A percentile compares a stretch with the other conserved stretches of the same genome.
phyloP scores from a whole-genome alignment of 1,284 basidiomycete species.

The Pseudozyma tsukubaensis region DNA sequence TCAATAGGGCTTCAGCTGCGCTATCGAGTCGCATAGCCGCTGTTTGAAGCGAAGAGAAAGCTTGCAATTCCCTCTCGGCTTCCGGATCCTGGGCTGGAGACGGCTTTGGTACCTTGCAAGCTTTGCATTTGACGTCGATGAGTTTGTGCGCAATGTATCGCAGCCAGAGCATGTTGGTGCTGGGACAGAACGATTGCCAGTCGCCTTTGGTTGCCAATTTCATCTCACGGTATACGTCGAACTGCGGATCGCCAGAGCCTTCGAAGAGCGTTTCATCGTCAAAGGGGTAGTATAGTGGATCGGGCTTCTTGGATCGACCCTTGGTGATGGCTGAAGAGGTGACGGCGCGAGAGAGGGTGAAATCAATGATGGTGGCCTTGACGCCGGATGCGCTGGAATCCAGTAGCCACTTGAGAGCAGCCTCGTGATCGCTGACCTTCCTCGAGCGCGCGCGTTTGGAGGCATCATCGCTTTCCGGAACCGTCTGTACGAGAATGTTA shows the following conservation, averaged over 20 bases:
- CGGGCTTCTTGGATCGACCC: conserved; percentile 11
- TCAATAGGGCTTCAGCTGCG: conserved; percentile 12
- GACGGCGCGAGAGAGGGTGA: conserved; percentile 81
- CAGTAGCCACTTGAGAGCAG: conserved; percentile 13
- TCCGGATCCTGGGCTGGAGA: background rate
- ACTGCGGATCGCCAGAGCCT: conserved; percentile 88
- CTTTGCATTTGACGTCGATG: conserved; percentile 68
- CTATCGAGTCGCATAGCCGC: conserved; percentile 14
- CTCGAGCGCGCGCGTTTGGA: background rate
- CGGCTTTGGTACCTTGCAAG: conserved; percentile 10
- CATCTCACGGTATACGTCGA: conserved; percentile 94
- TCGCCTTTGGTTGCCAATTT: conserved; percentile 72
- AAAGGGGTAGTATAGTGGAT: conserved; percentile 61
- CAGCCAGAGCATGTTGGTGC: conserved; percentile 91
- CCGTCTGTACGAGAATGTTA: conserved; percentile 81
- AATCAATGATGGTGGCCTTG: conserved; percentile 87
- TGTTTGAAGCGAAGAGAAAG: conserved; percentile 3
- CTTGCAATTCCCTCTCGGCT: conserved; percentile 14
- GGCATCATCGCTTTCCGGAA: background rate
- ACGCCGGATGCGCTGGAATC: conserved; percentile 73
- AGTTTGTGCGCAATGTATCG: conserved; percentile 82
- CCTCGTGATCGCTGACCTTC: background rate
- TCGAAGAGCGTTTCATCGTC: conserved; percentile 68
- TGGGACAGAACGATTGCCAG: conserved; percentile 81
- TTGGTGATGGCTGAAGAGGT: conserved; percentile 24